phyloP scores from a whole-genome alignment of 2,329 filamentous ascomycete species.

The Proliferodiscus dingleyae region DNA sequence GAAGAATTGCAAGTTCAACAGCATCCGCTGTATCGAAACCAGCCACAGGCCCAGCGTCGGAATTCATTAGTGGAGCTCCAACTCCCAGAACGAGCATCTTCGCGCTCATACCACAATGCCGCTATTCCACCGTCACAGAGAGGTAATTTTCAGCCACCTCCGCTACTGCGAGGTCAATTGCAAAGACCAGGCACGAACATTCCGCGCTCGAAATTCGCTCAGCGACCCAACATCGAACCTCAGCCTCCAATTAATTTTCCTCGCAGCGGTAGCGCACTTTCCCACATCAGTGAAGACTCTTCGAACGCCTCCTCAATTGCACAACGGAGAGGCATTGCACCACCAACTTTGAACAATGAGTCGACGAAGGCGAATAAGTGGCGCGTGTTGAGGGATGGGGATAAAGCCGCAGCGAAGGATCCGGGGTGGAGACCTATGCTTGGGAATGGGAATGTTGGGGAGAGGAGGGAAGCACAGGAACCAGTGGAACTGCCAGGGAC shows the following conservation, averaged over 20 bases:
- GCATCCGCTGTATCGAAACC: not conserved
- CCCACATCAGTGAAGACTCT: constrained; percentile 1
- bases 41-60: not conserved
- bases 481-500: constrained; percentile 37
- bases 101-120: not conserved
- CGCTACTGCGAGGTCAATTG: not conserved
- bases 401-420: constrained; percentile 23
- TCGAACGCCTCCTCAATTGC: not conserved
- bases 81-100: not conserved
- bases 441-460: constrained; percentile 1
- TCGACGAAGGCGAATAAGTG: constrained; percentile 28
- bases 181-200: not conserved
- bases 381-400: constrained; percentile 23
- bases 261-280: not conserved
- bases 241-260: not conserved
- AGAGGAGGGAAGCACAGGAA: constrained; percentile 1
- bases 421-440: constrained; percentile 25
- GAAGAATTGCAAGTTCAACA: not conserved
- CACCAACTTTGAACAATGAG: constrained; percentile 42
- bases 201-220: not conserved
- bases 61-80: not conserved
- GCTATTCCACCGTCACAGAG: not conserved
- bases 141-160: not conserved
- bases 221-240: not conserved
- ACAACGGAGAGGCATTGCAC: constrained; percentile 14